phyloP scores from a whole-genome alignment of 371 early-diverging fungal genomes.

The Mucor velutinosus region DNA sequence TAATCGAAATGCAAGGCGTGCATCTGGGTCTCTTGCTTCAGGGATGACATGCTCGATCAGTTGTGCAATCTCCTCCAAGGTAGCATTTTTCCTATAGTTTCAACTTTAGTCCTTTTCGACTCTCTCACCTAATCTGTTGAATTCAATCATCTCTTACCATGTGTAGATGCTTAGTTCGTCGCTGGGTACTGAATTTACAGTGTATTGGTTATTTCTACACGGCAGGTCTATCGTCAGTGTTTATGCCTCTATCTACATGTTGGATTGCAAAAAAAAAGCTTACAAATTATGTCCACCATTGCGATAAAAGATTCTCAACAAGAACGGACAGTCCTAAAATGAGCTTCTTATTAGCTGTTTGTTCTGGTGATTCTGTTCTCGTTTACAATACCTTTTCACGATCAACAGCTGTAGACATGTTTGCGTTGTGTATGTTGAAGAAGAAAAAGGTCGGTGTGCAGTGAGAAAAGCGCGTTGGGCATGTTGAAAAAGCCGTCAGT shows the following conservation, averaged over 20 bases:
- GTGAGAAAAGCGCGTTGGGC: background rate
- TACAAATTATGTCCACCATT: slow-evolving; percentile 54
- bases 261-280: background rate
- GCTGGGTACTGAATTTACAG: slow-evolving; percentile 41
- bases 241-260: background rate
- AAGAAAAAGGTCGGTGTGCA: background rate
- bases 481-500: background rate
- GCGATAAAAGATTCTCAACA: slow-evolving; percentile 56
- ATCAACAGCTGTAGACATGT: slow-evolving; percentile 43
- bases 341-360: background rate
- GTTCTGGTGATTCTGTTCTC: background rate
- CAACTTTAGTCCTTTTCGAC: background rate
- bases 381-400: slow-evolving; percentile 40
- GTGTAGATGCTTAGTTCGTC: slow-evolving; percentile 65
- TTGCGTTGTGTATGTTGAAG: background rate
- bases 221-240: background rate
- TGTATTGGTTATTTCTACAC: slow-evolving; percentile 37
- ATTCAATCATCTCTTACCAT: slow-evolving; percentile 43
- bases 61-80: slow-evolving; percentile 65
- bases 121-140: background rate
- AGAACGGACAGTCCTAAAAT: slow-evolving; percentile 62
- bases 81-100: slow-evolving; percentile 63
- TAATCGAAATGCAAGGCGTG: slow-evolving; percentile 57
- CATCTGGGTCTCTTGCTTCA: slow-evolving; percentile 53
- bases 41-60: slow-evolving; percentile 58